phyloP scores from a whole-genome alignment of 352 stramenopile genomes.

The Phytopythium oedochilum region DNA sequence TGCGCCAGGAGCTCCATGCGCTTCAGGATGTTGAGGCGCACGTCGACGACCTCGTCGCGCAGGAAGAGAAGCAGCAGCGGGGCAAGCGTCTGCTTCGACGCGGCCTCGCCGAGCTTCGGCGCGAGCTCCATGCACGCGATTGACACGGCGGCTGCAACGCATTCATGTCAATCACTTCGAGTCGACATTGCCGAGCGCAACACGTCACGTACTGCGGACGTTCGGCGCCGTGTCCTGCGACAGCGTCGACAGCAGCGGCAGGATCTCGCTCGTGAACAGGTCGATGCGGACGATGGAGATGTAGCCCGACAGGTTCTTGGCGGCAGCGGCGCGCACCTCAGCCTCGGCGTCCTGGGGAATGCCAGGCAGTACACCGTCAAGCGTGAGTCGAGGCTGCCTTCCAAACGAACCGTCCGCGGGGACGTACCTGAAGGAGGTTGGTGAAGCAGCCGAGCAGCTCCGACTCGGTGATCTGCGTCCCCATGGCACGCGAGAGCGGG shows the following conservation, averaged over 20 bases:
- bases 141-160: conserved; percentile 59
- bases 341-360: conserved; percentile 81
- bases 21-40: conserved; percentile 93
- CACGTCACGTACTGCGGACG: conserved; percentile 71
- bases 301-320: conserved; percentile 92
- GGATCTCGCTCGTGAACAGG: conserved; percentile 88
- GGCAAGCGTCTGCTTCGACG: conserved; percentile 83
- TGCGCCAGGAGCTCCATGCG: conserved; percentile 87
- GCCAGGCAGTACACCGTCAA: neutral
- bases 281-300: conserved; percentile 89
- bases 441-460: conserved; percentile 91
- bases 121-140: conserved; percentile 92
- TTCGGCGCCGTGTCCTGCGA: conserved; percentile 91
- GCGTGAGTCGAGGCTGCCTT: no score
- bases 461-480: conserved; percentile 71
- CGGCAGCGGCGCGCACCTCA: conserved; percentile 90
- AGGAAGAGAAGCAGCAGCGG: conserved; percentile 80
- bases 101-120: conserved; percentile 86
- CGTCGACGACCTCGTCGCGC: conserved; percentile 89
- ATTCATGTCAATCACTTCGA: neutral
- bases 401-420: neutral
- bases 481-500: conserved; percentile 76
- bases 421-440: conserved; percentile 77
- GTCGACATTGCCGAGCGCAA: no score
- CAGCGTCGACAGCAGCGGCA: conserved; percentile 86